These are phyloP conservation scores for Rhipidocladum racemiflorum DNA, from an alignment of 176 grass and related monocot species.

Conservation along the genomic window DNA sequence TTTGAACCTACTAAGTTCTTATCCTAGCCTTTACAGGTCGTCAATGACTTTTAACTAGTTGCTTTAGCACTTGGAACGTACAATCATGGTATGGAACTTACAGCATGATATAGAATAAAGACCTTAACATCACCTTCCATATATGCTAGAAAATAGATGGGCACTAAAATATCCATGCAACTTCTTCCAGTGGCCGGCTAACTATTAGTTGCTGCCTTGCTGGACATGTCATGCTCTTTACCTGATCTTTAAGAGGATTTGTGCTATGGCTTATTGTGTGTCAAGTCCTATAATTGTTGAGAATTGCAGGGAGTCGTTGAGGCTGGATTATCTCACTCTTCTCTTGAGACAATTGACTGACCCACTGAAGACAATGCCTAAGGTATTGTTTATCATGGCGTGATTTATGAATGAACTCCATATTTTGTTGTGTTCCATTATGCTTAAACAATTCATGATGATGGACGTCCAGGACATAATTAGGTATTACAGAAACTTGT, in stretches of 20 bases:
- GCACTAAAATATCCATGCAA: background rate
- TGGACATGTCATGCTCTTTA: background rate
- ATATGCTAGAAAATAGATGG: background rate
- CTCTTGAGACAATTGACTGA: constrained; percentile 71
- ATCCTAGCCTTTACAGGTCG: background rate
- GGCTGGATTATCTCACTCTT: constrained; percentile 82
- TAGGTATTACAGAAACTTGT: background rate
- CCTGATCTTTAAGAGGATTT: background rate
- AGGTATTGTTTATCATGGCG: constrained; percentile 56
- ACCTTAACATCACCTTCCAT: background rate
- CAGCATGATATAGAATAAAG: background rate
- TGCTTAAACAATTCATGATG: constrained; percentile 4
- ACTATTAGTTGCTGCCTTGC: constrained; percentile 18
- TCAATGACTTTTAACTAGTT: background rate
- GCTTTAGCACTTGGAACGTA: background rate
- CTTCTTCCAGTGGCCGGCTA: background rate
- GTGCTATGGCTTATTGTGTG: background rate
- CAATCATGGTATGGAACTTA: background rate
- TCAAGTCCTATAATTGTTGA: constrained; percentile 32
- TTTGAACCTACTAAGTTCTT: background rate
- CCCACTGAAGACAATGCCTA: constrained; percentile 65
- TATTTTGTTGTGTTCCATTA: background rate
- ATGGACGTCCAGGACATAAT: background rate
- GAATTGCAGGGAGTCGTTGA: constrained; percentile 66
- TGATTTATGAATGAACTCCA: constrained; percentile 15